Evolutionary conservation across 129 eudicot genomes (phyloP), one percentile per base, ranked within the genome.

Genomic region (Oenanthe sinensis): DNA sequence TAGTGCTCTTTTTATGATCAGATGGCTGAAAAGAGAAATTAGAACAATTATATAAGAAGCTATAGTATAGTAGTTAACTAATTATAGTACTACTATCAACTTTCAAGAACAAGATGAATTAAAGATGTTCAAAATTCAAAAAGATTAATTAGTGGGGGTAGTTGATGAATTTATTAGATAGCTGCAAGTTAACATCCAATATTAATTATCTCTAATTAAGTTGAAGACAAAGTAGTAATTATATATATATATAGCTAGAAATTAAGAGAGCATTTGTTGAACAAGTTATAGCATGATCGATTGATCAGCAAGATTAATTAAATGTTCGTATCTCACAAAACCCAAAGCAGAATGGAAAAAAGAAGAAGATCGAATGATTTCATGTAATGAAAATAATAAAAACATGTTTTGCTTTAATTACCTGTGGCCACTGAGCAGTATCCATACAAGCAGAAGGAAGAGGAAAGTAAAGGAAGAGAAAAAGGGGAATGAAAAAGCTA

Each of bases 381-480:
- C 85, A 85, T 80, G 77, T 88, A 77, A 71, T 75, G 85, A 76
- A 78, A 72, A 1, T 33, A 39, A 72, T 40, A 72, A 22, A 72
- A 86, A 68, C 79, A 86, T 79, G 81, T 77, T 71, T 67, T 67
- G 75, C 48, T 76, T 79, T 80, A 74, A 82, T 87, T 91, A 91
- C 97, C 97, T 92, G 89, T 69, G 97, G 91, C 95, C 95, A 89
- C 86, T 89, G 95, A 89, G 90, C 80, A 85, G 92, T 81, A 88
- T 91, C 97, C 97, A 89, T 89, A 83, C 88, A 88, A 78, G 79
- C 79, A 84, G 47, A 42, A 84, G 47, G 47, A 42, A 79, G 82
- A 81, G 67, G 14, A 74, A 83, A 75, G 63, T 49, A 46, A 83
- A 75, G 75, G 36, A 24, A 5, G 1, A 14, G 7, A 30, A 65